phyloP scores from a whole-genome alignment of 805 yeast genomes.

The Teunomyces stri region DNA sequence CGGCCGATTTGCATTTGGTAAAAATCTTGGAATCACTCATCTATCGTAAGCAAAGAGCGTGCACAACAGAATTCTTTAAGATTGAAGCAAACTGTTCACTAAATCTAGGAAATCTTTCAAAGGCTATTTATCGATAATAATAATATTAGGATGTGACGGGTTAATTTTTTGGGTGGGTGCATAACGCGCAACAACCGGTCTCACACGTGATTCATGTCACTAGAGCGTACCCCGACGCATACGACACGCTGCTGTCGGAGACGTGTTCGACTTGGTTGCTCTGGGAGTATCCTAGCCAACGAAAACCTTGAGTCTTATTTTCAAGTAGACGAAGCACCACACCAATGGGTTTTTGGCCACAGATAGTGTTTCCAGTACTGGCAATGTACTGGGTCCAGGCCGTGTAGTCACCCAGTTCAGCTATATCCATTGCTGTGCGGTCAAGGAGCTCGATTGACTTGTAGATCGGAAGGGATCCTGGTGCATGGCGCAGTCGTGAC shows the following conservation, averaged over 20 bases:
- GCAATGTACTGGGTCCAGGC: conserved; percentile 68
- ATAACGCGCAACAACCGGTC: not conserved
- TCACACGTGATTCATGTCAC: not conserved
- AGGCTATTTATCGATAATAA: not conserved
- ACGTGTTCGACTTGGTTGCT: conserved; percentile 51
- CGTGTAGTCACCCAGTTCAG: conserved; percentile 52
- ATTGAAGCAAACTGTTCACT: too few relatives aligned
- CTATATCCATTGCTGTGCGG: conserved; percentile 61
- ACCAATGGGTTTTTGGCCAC: conserved; percentile 85
- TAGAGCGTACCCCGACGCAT: conserved; percentile 70
- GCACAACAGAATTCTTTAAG: not conserved
- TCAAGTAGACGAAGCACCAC: conserved; percentile 59
- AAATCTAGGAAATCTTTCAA: too few relatives aligned
- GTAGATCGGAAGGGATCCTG: conserved; percentile 49
- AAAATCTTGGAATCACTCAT: conserved; percentile 42
- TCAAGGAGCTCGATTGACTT: conserved; percentile 76
- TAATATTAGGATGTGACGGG: not conserved
- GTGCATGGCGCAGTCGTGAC: not conserved
- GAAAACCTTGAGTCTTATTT: conserved; percentile 35
- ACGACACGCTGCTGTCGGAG: conserved; percentile 82
- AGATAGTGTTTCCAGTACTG: conserved; percentile 81
- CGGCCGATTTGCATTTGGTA: conserved; percentile 37
- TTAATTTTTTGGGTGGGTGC: not conserved
- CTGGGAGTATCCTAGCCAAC: conserved; percentile 82
- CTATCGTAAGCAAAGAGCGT: not conserved